Base-by-base conservation (phyloP, 2,329 filamentous ascomycete species). In the Pestalotiopsis sp. region DNA sequence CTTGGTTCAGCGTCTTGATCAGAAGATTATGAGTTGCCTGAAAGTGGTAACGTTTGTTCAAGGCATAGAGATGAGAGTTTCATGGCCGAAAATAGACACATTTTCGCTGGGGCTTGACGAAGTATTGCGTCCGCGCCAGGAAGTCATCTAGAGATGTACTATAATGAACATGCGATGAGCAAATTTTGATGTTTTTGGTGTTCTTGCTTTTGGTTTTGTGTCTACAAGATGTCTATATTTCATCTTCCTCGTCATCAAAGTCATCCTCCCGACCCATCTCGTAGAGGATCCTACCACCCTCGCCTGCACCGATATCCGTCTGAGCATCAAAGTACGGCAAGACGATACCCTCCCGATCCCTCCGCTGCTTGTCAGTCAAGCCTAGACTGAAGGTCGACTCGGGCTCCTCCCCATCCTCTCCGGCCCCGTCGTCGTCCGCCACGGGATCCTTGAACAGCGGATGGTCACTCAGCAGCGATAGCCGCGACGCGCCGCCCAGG, bases 251-350 rank as follows among this genome's bases (percentile, higher is more conserved):
- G 69, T 97, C 95, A 74, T 97, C 95, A 82, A 98, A 98, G 78
- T 98, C 94, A 80, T 99, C 96, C 82, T 98, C 96, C 71, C 90
- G 88, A 1, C 95, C 95, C 93, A 98, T 97, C 74, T 98, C 95
- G 79, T 99, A 99, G 76, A 99, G 78, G 72, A 99, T 99, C 70
- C 95, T 87, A 0, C 96, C 96, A 4, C 96, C 95, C 75, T 97
- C 94, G 0, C 95, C 95, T 0, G 89, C 87, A 1, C 90, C 91
- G 65, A 90, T 87, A 62, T 91, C 92, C 66, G 90, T 93, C 85
- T 99, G 96, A 27, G 96, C 96, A 83, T 99, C 96, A 80, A 97
- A 98, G 79, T 99, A 98, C 17, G 96, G 96, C 79, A 98, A 79
- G 56, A 98, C 93, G 9, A 99, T 93, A 0, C 92, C 93, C 75